phyloP scores from a whole-genome alignment of 1,139 yeast species.

The Candida gigantensis region DNA sequence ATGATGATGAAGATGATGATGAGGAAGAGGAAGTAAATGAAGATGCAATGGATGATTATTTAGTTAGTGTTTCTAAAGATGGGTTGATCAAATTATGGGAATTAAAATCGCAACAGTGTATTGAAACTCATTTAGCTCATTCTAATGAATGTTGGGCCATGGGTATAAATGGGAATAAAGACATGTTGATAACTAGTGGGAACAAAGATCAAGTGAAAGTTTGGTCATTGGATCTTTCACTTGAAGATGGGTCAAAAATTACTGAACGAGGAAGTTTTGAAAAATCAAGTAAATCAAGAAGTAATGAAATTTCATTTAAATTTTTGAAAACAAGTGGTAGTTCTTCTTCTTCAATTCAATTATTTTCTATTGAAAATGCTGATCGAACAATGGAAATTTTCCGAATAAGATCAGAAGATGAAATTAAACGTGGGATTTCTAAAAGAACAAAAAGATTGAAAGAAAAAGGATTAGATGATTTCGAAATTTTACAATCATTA shows the following conservation, averaged over 20 bases:
- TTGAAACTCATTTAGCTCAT: conserved; percentile 94
- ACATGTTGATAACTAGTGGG: conserved; percentile 68
- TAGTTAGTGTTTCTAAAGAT: conserved; percentile 80
- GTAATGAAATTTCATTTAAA: conserved; percentile 60
- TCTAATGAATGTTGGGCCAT: conserved; percentile 91
- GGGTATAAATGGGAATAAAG: conserved; percentile 43
- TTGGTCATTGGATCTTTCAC: conserved; percentile 66
- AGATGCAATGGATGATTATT: conserved; percentile 66
- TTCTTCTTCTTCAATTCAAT: conserved; percentile 30
- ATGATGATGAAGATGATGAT: conserved; percentile 46
- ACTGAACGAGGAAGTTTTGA: conserved; percentile 66
- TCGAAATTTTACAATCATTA: conserved; percentile 57
- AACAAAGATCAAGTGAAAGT: conserved; percentile 79
- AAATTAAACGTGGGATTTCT: conserved; percentile 73
- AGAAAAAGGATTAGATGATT: conserved; percentile 66
- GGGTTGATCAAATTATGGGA: conserved; percentile 95
- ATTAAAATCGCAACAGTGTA: conserved; percentile 80
- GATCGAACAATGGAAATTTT: conserved; percentile 84
- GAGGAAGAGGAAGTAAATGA: conserved; percentile 47
- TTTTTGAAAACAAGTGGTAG: conserved; percentile 22
- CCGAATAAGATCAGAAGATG: conserved; percentile 76
- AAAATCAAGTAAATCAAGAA: conserved; percentile 79
- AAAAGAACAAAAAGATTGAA: conserved; percentile 77
- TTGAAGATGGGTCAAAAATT: conserved; percentile 55
- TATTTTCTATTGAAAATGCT: conserved; percentile 71